Base-by-base conservation (phyloP, 2,329 filamentous ascomycete genomes). In the Sphaceloma murrayae region DNA sequence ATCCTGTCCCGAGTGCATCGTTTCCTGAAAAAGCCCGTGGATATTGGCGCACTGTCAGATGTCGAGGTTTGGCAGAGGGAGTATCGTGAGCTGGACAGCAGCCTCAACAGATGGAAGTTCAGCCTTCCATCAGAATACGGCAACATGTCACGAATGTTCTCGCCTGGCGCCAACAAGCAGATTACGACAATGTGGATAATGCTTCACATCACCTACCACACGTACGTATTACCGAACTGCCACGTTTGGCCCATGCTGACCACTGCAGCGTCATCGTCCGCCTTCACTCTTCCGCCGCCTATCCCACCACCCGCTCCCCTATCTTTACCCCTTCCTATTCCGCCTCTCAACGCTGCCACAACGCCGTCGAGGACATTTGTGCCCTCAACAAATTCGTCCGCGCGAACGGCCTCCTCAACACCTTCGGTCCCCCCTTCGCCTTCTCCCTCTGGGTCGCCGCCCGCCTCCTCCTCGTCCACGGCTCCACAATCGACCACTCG, bases 391-490 rank as follows among this genome's bases (percentile, higher is more conserved):
- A 83, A 49, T 87, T 86, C 55, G 85, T 93, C 9, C 74, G 83
- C 19, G 77, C 77, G 48, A 82, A 85, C 54, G 73, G 74, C 42
- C 74, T 94, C 59, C 70, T 94, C 14, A 72, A 78, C 39, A 87
- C 87, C 59, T 75, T 94, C 11, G 88, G 88, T 0, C 87, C 87
- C 0, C 87, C 86, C 0, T 94, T 94, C 59, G 87, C 87, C 3
- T 95, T 94, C 58, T 87, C 85, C 0, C 70, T 94, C 1, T 94
- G 88, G 88, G 88, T 94, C 11, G 86, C 85, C 2, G 86, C 88
- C 4, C 80, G 88, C 3, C 72, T 94, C 3, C 70, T 94, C 4
- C 78, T 94, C 6, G 88, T 95, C 2, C 87, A 94, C 60, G 86
- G 86, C 18, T 91, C 85, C 5, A 94, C 87, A 0, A 86, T 93